Evolutionary conservation across 75 land plant species (phyloP).

Genomic region (Pinus albicaulis): DNA sequence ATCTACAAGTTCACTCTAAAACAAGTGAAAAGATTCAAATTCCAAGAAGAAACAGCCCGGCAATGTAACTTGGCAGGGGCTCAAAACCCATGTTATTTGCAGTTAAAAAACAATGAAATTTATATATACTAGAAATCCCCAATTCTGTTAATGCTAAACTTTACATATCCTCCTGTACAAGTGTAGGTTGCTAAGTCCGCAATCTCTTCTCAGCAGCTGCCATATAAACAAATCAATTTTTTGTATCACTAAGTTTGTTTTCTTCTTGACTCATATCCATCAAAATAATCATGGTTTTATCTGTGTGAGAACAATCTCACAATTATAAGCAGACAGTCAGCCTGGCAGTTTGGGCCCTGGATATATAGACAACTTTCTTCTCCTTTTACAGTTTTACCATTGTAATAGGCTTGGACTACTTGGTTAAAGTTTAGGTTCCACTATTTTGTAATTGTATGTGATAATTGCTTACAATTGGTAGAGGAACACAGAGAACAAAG

Average conservation of each 20-base stretch:
- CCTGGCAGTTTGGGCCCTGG: not conserved
- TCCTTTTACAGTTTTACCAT: not conserved
- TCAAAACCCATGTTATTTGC: not conserved
- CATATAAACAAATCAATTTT: not conserved
- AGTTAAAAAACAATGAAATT: too few relatives aligned
- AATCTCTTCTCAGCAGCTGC: not conserved
- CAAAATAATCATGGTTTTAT: not conserved
- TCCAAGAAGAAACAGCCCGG: not conserved
- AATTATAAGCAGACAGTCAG: not conserved
- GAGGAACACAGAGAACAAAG: not conserved
- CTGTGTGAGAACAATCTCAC: not conserved
- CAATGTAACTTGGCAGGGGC: not conserved
- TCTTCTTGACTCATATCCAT: not conserved
- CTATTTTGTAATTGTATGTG: not conserved
- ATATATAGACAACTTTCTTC: not conserved
- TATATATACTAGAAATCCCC: not conserved
- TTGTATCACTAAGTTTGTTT: not conserved
- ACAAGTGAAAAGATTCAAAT: not conserved
- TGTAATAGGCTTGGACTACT: not conserved
- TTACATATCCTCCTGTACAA: not conserved
- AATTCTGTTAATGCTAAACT: not conserved
- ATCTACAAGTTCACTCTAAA: not conserved
- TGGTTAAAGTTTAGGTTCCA: not conserved
- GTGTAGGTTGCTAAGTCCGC: not conserved
- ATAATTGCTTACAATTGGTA: not conserved